Percentiles rank a stretch among this genome's conserved stretches.
Conservation (phyloP, 441 rosid species). For the Croton laevigatus region DNA sequence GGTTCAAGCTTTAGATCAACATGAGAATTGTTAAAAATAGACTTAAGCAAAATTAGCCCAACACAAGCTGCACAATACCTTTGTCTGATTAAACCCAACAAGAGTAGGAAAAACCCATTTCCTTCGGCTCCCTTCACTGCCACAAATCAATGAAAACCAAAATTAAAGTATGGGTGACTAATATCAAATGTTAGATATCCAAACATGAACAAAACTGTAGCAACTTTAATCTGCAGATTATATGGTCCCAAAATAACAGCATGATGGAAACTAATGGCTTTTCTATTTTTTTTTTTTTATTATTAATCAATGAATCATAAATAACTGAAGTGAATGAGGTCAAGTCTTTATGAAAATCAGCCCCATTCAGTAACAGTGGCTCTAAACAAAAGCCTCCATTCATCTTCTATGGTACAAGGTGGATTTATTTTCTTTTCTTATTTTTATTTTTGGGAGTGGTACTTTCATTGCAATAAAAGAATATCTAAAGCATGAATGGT, state of each 20-base stretch:
- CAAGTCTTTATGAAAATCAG: neutral
- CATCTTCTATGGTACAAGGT: neutral
- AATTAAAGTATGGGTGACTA: constrained; percentile 18
- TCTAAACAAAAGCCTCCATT: neutral
- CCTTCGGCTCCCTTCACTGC: constrained; percentile 93
- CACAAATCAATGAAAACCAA: constrained; percentile 21
- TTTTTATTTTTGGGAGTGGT: neutral
- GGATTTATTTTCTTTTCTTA: neutral
- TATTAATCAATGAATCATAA: neutral
- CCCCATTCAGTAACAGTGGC: neutral
- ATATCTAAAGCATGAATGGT: neutral
- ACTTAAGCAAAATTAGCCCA: neutral
- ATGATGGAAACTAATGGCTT: neutral
- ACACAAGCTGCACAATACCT: constrained; percentile 47
- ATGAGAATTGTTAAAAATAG: neutral
- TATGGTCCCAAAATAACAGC: neutral
- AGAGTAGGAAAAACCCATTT: constrained; percentile 94
- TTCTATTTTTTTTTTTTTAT: neutral
- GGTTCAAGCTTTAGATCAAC: neutral
- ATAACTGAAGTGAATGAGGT: neutral
- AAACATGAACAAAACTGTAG: neutral
- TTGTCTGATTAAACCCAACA: constrained; percentile 37
- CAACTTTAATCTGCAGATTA: neutral
- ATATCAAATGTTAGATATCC: neutral
- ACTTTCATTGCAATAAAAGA: neutral